A percentile compares a stretch with the other conserved stretches of the same genome.
Conservation (phyloP, 2,329 filamentous ascomycete species). For the Pseudogymnoascus verrucosus region DNA sequence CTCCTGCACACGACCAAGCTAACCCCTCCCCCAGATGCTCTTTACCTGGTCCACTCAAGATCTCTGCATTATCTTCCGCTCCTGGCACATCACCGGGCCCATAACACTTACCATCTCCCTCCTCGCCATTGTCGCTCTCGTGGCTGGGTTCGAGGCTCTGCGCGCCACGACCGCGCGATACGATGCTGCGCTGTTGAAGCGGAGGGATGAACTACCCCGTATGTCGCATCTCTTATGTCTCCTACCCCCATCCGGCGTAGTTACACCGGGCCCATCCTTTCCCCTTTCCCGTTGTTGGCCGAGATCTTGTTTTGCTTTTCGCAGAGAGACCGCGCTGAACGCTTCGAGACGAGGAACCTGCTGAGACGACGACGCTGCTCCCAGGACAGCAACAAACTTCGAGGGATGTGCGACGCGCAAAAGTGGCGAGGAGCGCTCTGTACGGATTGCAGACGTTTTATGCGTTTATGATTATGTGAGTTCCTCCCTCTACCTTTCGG, state of each 20-base stretch:
- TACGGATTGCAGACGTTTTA: conserved; percentile 97
- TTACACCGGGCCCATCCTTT: not conserved
- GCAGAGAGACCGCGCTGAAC: conserved; percentile 18
- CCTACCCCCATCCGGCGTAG: not conserved
- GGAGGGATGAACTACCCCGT: conserved; percentile 22
- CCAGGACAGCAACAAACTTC: conserved; percentile 65
- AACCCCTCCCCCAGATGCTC: conserved; percentile 61
- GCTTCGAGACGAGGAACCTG: conserved; percentile 29
- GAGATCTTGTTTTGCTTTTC: not conserved
- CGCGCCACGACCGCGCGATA: conserved; percentile 70
- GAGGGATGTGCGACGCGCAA: conserved; percentile 57
- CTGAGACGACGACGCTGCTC: conserved; percentile 57
- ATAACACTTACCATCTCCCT: conserved; percentile 74
- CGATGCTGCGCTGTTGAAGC: conserved; percentile 42
- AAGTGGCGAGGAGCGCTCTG: conserved; percentile 69
- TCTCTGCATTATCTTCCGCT: conserved; percentile 90
- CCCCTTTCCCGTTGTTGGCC: not conserved
- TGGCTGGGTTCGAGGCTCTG: conserved; percentile 87
- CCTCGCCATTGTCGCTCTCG: conserved; percentile 70
- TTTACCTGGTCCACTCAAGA: conserved; percentile 94
- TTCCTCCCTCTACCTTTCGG: conserved; percentile 22
- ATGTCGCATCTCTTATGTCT: conserved; percentile 15
- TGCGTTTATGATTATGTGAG: conserved; percentile 98
- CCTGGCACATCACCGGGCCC: conserved; percentile 77
- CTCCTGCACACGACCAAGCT: not conserved